phyloP scores from a whole-genome alignment of 495 filamentous ascomycete genomes.

The Trichoderma virens region DNA sequence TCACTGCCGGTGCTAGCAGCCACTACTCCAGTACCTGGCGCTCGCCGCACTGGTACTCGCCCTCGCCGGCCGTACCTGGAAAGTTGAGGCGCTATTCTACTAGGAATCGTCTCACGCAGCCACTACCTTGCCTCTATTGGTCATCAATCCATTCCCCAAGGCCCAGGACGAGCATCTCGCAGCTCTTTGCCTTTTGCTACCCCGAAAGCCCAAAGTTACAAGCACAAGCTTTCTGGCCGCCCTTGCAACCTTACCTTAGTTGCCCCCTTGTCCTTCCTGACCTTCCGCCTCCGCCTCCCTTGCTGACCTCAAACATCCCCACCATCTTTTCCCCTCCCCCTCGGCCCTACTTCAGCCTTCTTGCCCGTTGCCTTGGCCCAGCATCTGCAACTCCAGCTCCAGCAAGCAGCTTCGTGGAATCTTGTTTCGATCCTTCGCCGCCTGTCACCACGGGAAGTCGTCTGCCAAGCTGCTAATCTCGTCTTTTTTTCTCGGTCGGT shows the following conservation, averaged over 20 bases:
- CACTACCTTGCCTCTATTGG: background rate
- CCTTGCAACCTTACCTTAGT: conserved; percentile 3
- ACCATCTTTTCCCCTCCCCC: conserved; percentile 2
- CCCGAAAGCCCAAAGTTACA: background rate
- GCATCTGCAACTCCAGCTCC: background rate
- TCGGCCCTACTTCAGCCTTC: conserved; percentile 8
- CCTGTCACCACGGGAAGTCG: no score
- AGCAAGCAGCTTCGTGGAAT: background rate
- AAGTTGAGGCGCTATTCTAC: no score
- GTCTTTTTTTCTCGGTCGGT: no score
- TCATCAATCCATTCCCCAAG: background rate
- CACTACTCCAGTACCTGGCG: no score
- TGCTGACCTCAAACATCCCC: conserved; percentile 8
- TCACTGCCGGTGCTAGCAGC: no score
- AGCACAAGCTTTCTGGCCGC: conserved; percentile 2
- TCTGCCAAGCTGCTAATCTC: no score
- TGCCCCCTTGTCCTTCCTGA: conserved; percentile 5
- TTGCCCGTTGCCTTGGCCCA: background rate
- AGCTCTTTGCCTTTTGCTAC: background rate
- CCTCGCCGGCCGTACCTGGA: background rate
- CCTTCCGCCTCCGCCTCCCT: conserved; percentile 3
- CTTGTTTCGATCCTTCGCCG: no score
- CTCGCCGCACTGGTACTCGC: no score
- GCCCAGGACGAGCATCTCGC: no score
- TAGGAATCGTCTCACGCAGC: background rate